These are phyloP conservation scores for Kwoniella shandongensis DNA, from an alignment of 768 basidiomycete genomes.

Conservation along the genomic window DNA sequence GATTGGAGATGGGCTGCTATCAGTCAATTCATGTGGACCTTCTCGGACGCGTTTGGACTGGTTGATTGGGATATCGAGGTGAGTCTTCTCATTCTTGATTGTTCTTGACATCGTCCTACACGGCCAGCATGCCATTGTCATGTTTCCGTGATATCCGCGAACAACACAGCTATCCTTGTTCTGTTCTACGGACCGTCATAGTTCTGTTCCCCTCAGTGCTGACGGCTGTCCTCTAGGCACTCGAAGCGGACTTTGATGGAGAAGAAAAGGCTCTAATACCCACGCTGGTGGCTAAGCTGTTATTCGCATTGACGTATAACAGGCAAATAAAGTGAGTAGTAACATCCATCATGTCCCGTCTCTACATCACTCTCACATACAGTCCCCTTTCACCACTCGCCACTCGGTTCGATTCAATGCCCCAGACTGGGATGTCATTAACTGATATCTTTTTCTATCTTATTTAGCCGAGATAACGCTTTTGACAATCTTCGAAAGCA, in stretches of 20 bases:
- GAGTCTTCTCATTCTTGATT: too few species aligned
- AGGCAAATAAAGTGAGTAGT: conserved; percentile 46
- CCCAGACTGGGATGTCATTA: too few species aligned
- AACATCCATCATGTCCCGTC: neutral
- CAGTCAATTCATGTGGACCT: conserved; percentile 85
- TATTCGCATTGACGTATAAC: conserved; percentile 52
- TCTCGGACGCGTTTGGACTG: conserved; percentile 70
- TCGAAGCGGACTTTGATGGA: conserved; percentile 48
- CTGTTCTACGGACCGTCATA: too few species aligned
- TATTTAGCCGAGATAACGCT: conserved; percentile 42
- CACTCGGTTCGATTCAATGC: too few species aligned
- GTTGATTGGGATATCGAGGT: conserved; percentile 63
- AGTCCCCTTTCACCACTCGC: neutral
- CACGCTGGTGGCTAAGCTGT: conserved; percentile 46
- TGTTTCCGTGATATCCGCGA: too few species aligned
- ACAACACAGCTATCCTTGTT: too few species aligned
- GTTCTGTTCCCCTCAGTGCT: too few species aligned
- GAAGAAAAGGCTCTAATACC: conserved; percentile 39
- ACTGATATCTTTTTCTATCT: neutral
- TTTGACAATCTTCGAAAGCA: conserved; percentile 46
- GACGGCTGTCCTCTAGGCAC: conserved; percentile 27
- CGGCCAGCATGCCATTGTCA: too few species aligned
- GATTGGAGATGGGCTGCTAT: conserved; percentile 94
- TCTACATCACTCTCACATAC: neutral
- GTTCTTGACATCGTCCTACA: too few species aligned